phyloP scores from a whole-genome alignment of 805 yeast genomes.

The Metschnikowia corniflorae region DNA sequence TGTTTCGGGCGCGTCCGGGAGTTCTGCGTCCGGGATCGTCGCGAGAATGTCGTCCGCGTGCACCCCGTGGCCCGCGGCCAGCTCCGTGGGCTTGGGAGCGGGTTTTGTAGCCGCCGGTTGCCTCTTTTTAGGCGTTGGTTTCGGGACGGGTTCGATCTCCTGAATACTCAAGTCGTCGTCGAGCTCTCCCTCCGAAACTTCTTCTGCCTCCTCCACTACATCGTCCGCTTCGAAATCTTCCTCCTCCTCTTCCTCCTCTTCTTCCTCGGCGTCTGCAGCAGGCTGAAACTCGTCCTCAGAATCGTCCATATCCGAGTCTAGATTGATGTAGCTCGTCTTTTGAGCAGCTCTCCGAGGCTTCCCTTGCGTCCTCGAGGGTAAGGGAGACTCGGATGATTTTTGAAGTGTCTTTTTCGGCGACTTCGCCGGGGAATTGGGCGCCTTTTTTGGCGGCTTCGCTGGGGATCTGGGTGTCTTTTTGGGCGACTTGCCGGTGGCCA shows the following conservation, averaged over 20 bases:
- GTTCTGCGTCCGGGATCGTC: conserved; percentile 70
- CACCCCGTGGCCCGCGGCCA: conserved; percentile 26
- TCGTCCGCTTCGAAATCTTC: background rate
- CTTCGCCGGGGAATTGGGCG: background rate
- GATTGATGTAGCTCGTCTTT: conserved; percentile 13
- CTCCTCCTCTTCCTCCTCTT: conserved; percentile 9
- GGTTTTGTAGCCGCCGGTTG: conserved; percentile 8
- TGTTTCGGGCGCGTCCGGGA: conserved; percentile 51
- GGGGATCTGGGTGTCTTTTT: background rate
- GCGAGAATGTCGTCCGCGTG: conserved; percentile 51
- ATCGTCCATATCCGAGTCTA: conserved; percentile 20
- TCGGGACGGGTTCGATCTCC: conserved; percentile 13
- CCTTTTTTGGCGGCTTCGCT: conserved; percentile 1
- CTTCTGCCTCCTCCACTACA: conserved; percentile 1
- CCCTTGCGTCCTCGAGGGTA: background rate
- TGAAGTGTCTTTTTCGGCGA: conserved; percentile 1
- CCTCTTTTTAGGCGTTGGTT: conserved; percentile 5
- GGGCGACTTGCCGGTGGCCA: background rate
- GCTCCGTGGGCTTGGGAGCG: background rate
- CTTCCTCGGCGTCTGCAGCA: conserved; percentile 17
- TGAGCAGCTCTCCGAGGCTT: conserved; percentile 13
- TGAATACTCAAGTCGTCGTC: conserved; percentile 12
- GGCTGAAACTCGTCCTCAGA: conserved; percentile 25
- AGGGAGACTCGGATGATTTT: background rate
- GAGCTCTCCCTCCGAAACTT: conserved; percentile 3